Conservation (phyloP, 805 yeast genomes). For the Kluyveromyces wickerhamii region DNA sequence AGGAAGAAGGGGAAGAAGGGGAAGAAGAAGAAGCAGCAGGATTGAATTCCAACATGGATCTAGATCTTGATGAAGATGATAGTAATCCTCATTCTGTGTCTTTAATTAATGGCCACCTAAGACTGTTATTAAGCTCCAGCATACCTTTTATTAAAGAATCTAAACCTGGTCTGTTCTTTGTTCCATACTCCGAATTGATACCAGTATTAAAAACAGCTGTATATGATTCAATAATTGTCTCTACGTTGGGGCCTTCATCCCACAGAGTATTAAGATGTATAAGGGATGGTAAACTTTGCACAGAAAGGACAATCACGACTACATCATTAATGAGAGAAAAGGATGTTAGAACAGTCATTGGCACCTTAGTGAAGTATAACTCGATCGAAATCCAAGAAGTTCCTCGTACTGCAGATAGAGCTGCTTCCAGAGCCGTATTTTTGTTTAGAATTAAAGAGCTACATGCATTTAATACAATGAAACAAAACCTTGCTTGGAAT, state of each 20-base stretch:
- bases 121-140: slow-evolving; percentile 43
- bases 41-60: slow-evolving; percentile 27
- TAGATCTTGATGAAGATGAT: slow-evolving; percentile 28
- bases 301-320: slow-evolving; percentile 76
- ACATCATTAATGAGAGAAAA: slow-evolving; percentile 69
- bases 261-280: slow-evolving; percentile 73
- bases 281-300: slow-evolving; percentile 59
- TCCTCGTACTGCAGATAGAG: slow-evolving; percentile 85
- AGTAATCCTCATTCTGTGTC: slow-evolving; percentile 25
- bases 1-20: slow-evolving; percentile 17
- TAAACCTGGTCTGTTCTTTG: slow-evolving; percentile 48
- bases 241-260: slow-evolving; percentile 58
- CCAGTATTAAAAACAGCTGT: slow-evolving; percentile 40
- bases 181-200: slow-evolving; percentile 51
- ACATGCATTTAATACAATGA: slow-evolving; percentile 40
- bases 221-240: slow-evolving; percentile 49
- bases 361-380: slow-evolving; percentile 58
- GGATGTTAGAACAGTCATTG: slow-evolving; percentile 63
- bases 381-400: slow-evolving; percentile 86
- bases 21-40: slow-evolving; percentile 20
- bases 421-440: slow-evolving; percentile 81
- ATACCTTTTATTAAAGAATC: slow-evolving; percentile 56
- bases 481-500: slow-evolving; percentile 41
- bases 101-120: slow-evolving; percentile 56
- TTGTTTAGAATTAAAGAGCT: slow-evolving; percentile 64